Conservation (phyloP, 2,329 filamentous ascomycete species). For the Aspergillus brasiliensis region DNA sequence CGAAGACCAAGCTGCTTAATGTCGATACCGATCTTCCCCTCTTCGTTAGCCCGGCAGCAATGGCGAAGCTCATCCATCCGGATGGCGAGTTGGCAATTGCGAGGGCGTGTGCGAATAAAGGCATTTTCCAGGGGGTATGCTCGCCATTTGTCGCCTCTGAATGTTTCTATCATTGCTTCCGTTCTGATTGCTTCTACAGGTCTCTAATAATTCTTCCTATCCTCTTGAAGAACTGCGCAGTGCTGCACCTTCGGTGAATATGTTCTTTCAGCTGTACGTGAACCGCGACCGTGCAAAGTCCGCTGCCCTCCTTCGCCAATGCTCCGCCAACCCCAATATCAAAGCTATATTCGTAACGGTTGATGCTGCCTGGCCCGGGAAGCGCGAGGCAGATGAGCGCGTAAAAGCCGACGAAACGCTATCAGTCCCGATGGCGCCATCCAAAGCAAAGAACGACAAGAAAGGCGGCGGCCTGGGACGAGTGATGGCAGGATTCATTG, state of each 20-base stretch:
- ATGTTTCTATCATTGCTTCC: background rate
- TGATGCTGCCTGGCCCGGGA: conserved; percentile 57
- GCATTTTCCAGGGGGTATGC: conserved; percentile 58
- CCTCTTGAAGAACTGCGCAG: conserved; percentile 57
- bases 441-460: conserved; percentile 51
- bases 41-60: conserved; percentile 65
- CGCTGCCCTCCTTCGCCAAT: conserved; percentile 47
- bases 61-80: conserved; percentile 64
- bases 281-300: conserved; percentile 55
- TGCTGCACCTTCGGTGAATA: conserved; percentile 44
- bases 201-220: conserved; percentile 64
- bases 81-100: conserved; percentile 65
- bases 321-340: conserved; percentile 45
- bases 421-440: conserved; percentile 48
- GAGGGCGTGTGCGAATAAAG: conserved; percentile 52
- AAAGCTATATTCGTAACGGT: conserved; percentile 57
- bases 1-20: conserved; percentile 58
- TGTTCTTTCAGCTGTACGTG: conserved; percentile 60
- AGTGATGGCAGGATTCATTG: conserved; percentile 56
- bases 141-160: background rate
- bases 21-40: conserved; percentile 57
- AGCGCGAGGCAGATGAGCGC: conserved; percentile 61
- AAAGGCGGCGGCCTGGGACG: conserved; percentile 57
- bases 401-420: conserved; percentile 50
- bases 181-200: conserved; percentile 24